These are phyloP conservation scores for Papiliotrema nemorosa DNA, from an alignment of 1,284 basidiomycete species.

Conservation along the genomic window DNA sequence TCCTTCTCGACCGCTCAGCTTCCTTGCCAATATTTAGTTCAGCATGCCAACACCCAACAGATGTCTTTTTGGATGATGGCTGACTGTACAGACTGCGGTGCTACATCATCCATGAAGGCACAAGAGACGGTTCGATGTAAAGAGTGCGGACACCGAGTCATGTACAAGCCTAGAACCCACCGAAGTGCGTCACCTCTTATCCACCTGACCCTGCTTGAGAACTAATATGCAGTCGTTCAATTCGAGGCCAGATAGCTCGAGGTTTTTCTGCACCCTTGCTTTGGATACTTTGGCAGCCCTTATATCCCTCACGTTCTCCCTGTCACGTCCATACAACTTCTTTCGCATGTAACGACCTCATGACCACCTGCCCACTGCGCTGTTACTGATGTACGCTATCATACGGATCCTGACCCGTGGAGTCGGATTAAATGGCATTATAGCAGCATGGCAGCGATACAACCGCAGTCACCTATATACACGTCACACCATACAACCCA, in stretches of 20 bases:
- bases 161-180: slow-evolving; percentile 97
- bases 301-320: neutral
- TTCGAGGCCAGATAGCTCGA: slow-evolving; percentile 45
- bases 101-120: slow-evolving; percentile 87
- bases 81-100: slow-evolving; percentile 72
- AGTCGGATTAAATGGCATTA: no score
- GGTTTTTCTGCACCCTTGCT: no score
- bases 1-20: neutral
- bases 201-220: neutral
- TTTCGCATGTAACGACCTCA: neutral
- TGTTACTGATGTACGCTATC: neutral
- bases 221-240: slow-evolving; percentile 18
- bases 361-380: neutral
- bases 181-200: slow-evolving; percentile 67
- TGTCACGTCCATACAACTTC: neutral
- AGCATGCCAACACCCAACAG: slow-evolving; percentile 1
- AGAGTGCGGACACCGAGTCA: slow-evolving; percentile 96
- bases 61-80: neutral
- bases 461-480: no score
- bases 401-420: no score
- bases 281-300: no score
- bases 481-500: neutral
- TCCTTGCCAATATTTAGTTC: no score
- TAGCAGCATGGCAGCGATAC: no score
- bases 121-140: slow-evolving; percentile 93